Base-by-base conservation (phyloP, 345 rosid species). In the Boechera stricta region DNA sequence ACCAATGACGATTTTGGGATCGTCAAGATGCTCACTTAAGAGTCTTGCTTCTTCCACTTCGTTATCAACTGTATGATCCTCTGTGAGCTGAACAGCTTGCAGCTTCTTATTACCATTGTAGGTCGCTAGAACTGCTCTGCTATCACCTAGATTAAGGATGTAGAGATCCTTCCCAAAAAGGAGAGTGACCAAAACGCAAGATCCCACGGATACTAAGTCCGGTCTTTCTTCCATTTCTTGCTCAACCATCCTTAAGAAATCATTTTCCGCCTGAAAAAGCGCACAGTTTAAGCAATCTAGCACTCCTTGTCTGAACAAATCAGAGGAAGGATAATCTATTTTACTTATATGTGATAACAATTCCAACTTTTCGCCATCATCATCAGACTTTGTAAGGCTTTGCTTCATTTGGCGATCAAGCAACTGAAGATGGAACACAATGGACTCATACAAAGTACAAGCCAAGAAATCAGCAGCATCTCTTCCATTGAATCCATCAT, bases 401-500 rank as follows among this genome's bases (percentile, higher is more conserved):
- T 82, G 84, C 71, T 89, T 86, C 73, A 82, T 79, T 60, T 91
- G 92, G 73, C 77, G 71, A 69, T 86, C 89, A 67, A 87, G 82
- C n/a, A 84, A 69, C 77, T 82, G 88, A 10, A 88, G 82, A 60
- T 86, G 79, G 61, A 69, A 84, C 64, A 86, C 80, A 71, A 95
- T 85, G 49, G 86, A 84, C 80, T 95, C 96, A 53, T 91, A 95
- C 59, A 95, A 81, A 52, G 99, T 95, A 64, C 96, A 97, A 36
- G 97, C 97, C 72, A 92, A 85, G 87, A 92, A 95, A 83, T 95
- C 99, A 80, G 98, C 99, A 8, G 99, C 99, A 80, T 92, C 99
- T 79, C 98, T 87, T 63, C 99, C 98, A 64, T 95, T 95, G 64
- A 95, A 95, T 8, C 99, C 99, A 53, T 92, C 99, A 64, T 89